Evolutionary conservation across 345 rosid genomes (phyloP), one percentile per base, ranked within the genome.

Genomic region (Kandelia obovata): DNA sequence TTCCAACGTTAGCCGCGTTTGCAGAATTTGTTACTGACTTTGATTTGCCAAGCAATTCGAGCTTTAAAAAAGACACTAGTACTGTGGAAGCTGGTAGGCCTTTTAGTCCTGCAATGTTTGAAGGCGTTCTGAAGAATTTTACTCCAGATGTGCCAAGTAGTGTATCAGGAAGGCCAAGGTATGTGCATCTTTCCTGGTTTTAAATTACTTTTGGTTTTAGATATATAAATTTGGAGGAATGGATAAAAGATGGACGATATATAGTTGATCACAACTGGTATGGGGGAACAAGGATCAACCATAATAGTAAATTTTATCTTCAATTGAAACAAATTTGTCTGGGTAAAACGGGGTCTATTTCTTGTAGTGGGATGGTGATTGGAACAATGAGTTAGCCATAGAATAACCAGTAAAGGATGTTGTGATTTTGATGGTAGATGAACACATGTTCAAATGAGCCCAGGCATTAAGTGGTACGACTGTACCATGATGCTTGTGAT

Each of bases 101-200:
- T 60, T 82, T 83, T 65, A 82, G 80, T 68, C 98, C 96, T 66
- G 75, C 85, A 64, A 87, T 95, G 98, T 95, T 92, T 78, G 96
- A 86, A 77, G 83, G 67, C 20, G 91, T 95, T 64, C 93, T 95
- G 64, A 82, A 82, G 74, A 81, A 76, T 23, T 95, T 95, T 79
- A 86, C 96, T 52, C 98, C 98, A 21, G 96, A 92, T 81, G 89
- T 92, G 70, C 89, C 86, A 62, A 85, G 69, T 84, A 75, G 86
- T 84, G 81, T 85, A 73, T 86, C 91, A 26, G 90, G 94, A 69
- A 75, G 96, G 67, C 94, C 93, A 71, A 95, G 99, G 98, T 89
- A 77, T 79, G 89, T 75, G 46, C 25, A 1, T 70, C 23, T 43
- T 43, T 13, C 49, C 49, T 43, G 49, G 49, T 43, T 11, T 43